These are phyloP conservation scores for Prunus mongolica DNA, from an alignment of 306 rosid genomes.

Conservation along the genomic window DNA sequence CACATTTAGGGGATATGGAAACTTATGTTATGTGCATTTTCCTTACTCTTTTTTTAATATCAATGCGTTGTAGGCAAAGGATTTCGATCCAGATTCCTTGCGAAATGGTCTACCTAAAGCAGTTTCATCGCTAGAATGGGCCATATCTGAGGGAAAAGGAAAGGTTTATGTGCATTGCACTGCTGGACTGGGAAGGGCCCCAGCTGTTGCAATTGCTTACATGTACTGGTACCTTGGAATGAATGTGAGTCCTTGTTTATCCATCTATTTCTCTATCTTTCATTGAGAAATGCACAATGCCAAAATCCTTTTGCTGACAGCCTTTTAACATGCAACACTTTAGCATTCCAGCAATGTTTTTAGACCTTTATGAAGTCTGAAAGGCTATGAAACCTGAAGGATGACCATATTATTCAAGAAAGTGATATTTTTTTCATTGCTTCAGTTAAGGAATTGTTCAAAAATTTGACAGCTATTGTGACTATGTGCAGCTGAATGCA, in stretches of 20 bases:
- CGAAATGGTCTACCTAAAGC: slow-evolving; percentile 76
- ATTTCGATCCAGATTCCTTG: slow-evolving; percentile 87
- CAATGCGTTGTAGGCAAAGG: slow-evolving; percentile 56
- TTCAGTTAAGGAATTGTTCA: neutral
- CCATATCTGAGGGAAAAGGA: slow-evolving; percentile 74
- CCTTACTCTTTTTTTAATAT: neutral
- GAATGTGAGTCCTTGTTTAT: slow-evolving; percentile 51
- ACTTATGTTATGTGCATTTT: neutral
- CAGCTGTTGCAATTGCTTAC: slow-evolving; percentile 84
- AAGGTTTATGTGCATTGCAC: slow-evolving; percentile 82
- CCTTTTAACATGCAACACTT: neutral
- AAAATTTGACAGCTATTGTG: slow-evolving; percentile 14
- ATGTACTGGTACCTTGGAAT: slow-evolving; percentile 83
- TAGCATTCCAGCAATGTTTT: neutral
- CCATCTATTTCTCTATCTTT: neutral
- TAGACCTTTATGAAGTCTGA: neutral
- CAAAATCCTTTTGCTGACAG: neutral
- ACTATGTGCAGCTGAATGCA: slow-evolving; percentile 51
- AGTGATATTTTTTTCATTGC: neutral
- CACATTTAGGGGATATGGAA: too few species aligned
- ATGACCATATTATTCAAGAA: neutral
- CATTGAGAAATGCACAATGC: neutral
- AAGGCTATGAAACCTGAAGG: neutral
- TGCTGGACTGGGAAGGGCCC: slow-evolving; percentile 96
- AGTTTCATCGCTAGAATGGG: slow-evolving; percentile 88